Evolutionary conservation across 257 asterid species (phyloP), one percentile per base, ranked within the genome.

Genomic region (Solanum piurae): DNA sequence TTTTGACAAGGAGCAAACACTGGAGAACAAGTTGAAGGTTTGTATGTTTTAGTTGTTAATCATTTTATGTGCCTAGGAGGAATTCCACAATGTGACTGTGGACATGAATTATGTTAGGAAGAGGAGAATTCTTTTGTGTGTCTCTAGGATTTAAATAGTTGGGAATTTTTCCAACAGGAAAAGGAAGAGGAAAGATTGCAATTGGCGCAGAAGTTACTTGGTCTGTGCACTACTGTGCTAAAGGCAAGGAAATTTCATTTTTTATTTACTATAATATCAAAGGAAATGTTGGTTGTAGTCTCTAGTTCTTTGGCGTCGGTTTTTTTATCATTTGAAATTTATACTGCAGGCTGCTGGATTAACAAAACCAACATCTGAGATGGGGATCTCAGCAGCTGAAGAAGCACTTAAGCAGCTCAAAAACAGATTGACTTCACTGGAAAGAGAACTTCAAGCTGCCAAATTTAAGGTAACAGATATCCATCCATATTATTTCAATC

Each of bases 121-220:
- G 68, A 77, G 66, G 49, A 82, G 69, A 82, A 29, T 10, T 16
- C 27, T 49, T 46, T 9, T 49, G 14, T 46, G 23, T 16, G 18
- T 29, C 42, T 29, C 6, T 44, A 82, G 44, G 29, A 49, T 18
- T 49, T 49, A 5, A 18, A 49, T n/a, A 18, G 12, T 31, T 46
- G 62, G 40, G 9, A 49, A 82, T 49, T 10, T 82, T 31, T 88
- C 89, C 77, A 86, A 91, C 93, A 97, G 99, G 99, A 94, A 90
- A 90, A 93, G 12, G 99, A 96, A 92, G 97, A 94, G 85, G 99
- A 95, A 90, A 93, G 95, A 86, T 87, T 97, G 88, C 98, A 96
- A 86, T 89, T 97, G 88, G 99, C 99, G 89, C 98, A 93, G 91
- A 95, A 96, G 93, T 90, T 97, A 89, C 86, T 95, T 85, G 92